Evolutionary conservation across 208 protist genomes (phyloP).

Genomic region (Trypanosoma melophagium): DNA sequence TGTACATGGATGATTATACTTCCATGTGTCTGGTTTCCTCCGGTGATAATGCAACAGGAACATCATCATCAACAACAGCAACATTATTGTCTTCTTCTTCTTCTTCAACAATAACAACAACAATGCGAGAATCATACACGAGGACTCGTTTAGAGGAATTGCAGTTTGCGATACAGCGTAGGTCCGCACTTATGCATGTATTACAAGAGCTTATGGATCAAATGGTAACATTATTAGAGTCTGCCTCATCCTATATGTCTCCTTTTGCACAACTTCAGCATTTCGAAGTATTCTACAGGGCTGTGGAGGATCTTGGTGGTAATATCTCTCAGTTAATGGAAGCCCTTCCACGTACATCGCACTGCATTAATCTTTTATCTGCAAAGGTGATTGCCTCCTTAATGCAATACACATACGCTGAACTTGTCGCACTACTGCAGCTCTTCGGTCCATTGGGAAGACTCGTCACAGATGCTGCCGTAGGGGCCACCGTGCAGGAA

Average conservation of each 20-base stretch:
- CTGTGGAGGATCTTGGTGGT: conserved; percentile 24
- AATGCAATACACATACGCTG: conserved; percentile 31
- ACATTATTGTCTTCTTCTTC: no score
- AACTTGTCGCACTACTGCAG: conserved; percentile 69
- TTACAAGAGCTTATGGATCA: conserved; percentile 59
- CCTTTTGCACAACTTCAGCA: conserved; percentile 55
- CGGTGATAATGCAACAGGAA: neutral
- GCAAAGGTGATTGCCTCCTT: conserved; percentile 59
- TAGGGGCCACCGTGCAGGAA: conserved; percentile 65
- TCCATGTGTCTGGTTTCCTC: conserved; percentile 29
- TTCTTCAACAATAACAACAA: no score
- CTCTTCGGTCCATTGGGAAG: conserved; percentile 53
- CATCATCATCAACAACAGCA: neutral
- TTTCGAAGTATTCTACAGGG: conserved; percentile 50
- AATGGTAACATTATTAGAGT: conserved; percentile 49
- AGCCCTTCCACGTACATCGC: conserved; percentile 40
- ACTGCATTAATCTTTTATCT: conserved; percentile 44
- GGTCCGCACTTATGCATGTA: conserved; percentile 43
- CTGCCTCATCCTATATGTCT: conserved; percentile 61
- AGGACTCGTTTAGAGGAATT: conserved; percentile 24
- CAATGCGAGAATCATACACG: no score
- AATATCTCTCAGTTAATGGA: conserved; percentile 16
- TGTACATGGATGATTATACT: conserved; percentile 54
- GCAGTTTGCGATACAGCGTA: conserved; percentile 47
- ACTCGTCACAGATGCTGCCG: conserved; percentile 58